A percentile compares a stretch with the other conserved stretches of the same genome.
Conservation (phyloP, 352 stramenopile genomes). For the Globisporangium paroecandrum region DNA sequence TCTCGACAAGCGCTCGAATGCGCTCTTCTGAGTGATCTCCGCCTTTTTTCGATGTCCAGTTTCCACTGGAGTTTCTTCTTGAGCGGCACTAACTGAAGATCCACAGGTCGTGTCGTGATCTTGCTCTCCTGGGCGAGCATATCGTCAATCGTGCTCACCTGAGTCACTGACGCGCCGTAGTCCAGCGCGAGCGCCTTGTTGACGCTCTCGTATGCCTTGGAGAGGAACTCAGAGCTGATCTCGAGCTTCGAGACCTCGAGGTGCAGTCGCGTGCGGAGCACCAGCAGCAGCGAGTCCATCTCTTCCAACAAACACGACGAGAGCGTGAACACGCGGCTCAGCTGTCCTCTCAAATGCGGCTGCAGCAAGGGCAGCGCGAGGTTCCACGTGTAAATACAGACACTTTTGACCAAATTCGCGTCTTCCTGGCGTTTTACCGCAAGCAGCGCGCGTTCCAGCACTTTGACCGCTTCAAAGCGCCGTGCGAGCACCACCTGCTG, state of each 20-base stretch:
- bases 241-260: conserved; percentile 87
- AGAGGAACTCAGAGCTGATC: conserved; percentile 75
- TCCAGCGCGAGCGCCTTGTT: conserved; percentile 62
- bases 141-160: conserved; percentile 30
- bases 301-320: conserved; percentile 66
- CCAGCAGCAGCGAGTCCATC: conserved; percentile 74
- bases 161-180: conserved; percentile 33
- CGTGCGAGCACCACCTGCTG: conserved; percentile 37
- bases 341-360: conserved; percentile 55
- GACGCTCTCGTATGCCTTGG: conserved; percentile 68
- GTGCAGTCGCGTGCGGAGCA: conserved; percentile 74
- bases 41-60: conserved; percentile 40
- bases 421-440: conserved; percentile 76
- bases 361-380: conserved; percentile 77
- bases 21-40: conserved; percentile 25
- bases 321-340: conserved; percentile 69
- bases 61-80: conserved; percentile 64
- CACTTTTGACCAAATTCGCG: conserved; percentile 69
- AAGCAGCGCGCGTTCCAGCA: conserved; percentile 73
- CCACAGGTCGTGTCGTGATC: conserved; percentile 39
- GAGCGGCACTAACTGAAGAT: conserved; percentile 67
- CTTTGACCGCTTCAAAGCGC: conserved; percentile 70
- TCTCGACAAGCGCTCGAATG: conserved; percentile 63
- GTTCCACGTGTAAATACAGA: conserved; percentile 84
- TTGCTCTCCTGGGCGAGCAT: conserved; percentile 30